phyloP scores from a whole-genome alignment of 1,284 basidiomycete species.

The Irpex lacteus region DNA sequence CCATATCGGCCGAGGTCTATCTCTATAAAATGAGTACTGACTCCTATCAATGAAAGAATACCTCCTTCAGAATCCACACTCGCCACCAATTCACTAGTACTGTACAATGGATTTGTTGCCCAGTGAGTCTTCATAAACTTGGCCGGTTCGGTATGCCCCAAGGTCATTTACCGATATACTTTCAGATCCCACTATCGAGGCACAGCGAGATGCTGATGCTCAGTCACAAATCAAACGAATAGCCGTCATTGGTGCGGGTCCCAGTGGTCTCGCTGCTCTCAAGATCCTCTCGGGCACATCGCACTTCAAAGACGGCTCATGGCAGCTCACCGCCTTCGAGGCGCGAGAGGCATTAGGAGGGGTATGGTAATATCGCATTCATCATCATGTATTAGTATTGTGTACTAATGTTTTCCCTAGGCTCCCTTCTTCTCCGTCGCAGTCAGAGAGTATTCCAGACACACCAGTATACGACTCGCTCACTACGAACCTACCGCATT shows the following conservation, averaged over 20 bases:
- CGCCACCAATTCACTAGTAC: neutral
- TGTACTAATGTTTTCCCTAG: conserved; percentile 28
- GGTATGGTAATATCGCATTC: conserved; percentile 53
- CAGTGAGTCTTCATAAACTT: neutral
- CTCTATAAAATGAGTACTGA: neutral
- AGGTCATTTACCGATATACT: too few species aligned
- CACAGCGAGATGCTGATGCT: neutral
- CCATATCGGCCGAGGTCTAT: neutral
- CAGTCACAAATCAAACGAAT: conserved; percentile 34
- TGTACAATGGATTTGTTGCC: conserved; percentile 5
- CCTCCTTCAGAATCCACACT: neutral
- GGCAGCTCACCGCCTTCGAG: conserved; percentile 61
- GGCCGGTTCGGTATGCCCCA: too few species aligned
- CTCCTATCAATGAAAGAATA: neutral
- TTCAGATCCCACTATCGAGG: conserved; percentile 8
- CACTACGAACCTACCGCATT: conserved; percentile 74
- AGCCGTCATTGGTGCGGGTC: conserved; percentile 68
- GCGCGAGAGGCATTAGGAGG: conserved; percentile 65
- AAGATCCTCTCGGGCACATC: conserved; percentile 58
- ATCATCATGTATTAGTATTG: neutral
- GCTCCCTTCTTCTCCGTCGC: conserved; percentile 38
- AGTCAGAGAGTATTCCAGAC: conserved; percentile 43
- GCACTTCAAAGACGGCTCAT: conserved; percentile 53
- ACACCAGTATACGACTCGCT: conserved; percentile 75
- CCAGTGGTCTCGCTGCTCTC: conserved; percentile 64